These are phyloP conservation scores for Erysimum cheiranthoides DNA, from an alignment of 345 rosid genomes.

Conservation along the genomic window DNA sequence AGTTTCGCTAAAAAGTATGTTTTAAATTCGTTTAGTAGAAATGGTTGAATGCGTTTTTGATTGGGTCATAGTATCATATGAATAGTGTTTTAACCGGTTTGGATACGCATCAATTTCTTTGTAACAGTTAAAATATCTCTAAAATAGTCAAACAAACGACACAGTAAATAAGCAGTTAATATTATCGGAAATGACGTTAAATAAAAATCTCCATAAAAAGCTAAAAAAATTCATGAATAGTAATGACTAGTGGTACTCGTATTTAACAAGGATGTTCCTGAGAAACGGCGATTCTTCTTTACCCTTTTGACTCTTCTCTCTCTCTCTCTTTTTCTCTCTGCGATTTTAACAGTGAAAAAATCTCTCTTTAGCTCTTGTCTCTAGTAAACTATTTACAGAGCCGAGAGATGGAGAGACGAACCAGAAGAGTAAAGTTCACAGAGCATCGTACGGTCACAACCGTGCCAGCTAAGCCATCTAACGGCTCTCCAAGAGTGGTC, in stretches of 20 bases:
- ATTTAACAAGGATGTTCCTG: slow-evolving; percentile 32
- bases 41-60: not conserved
- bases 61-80: not conserved
- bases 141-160: slow-evolving; percentile 14
- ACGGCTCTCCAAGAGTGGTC: slow-evolving; percentile 29
- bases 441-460: slow-evolving; percentile 37
- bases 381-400: not conserved
- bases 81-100: slow-evolving; percentile 28
- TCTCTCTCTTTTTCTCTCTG: not conserved
- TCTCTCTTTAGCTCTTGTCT: not conserved
- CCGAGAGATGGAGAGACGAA: slow-evolving; percentile 43
- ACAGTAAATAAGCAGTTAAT: not conserved
- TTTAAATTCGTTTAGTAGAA: not conserved
- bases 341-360: slow-evolving; percentile 18
- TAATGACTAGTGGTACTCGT: not conserved
- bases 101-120: slow-evolving; percentile 2
- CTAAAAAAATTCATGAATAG: not conserved
- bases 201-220: slow-evolving; percentile 13
- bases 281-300: slow-evolving; percentile 32
- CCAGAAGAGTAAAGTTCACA: slow-evolving; percentile 44
- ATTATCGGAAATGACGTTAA: slow-evolving; percentile 12
- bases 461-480: slow-evolving; percentile 11
- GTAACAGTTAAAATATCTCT: not conserved
- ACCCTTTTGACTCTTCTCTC: slow-evolving; percentile 25
- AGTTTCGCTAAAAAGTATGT: not conserved